Percentiles rank a stretch among this genome's conserved stretches.
These are phyloP conservation scores for Xylaria curta DNA, from an alignment of 495 filamentous ascomycete genomes.

Conservation along the genomic window DNA sequence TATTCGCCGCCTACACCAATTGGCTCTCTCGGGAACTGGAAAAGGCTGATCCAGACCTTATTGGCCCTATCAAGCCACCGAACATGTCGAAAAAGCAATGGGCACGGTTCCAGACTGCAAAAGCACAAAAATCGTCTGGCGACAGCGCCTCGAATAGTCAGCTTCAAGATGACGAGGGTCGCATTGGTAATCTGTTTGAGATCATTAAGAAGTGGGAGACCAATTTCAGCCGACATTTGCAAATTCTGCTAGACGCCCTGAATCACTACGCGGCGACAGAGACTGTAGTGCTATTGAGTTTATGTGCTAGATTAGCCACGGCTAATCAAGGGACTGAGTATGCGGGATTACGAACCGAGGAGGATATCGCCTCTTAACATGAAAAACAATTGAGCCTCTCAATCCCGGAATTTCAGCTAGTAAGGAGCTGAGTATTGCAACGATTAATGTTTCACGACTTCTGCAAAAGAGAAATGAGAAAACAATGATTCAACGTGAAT, in stretches of 20 bases:
- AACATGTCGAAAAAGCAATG: conserved; percentile 63
- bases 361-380: conserved; percentile 46
- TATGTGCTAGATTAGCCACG: conserved; percentile 79
- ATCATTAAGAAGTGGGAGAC: conserved; percentile 86
- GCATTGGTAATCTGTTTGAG: conserved; percentile 80
- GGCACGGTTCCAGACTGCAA: conserved; percentile 52
- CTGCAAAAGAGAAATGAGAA: neutral
- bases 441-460: conserved; percentile 4
- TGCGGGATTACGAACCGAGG: conserved; percentile 54
- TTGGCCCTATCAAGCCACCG: conserved; percentile 55
- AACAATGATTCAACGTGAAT: neutral
- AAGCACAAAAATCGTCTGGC: conserved; percentile 40
- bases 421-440: conserved; percentile 1
- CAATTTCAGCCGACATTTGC: conserved; percentile 88
- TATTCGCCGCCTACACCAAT: conserved; percentile 87
- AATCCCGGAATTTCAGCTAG: neutral
- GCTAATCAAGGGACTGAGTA: conserved; percentile 72
- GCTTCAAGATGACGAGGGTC: conserved; percentile 61
- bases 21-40: conserved; percentile 79
- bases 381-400: neutral
- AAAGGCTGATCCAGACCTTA: conserved; percentile 76
- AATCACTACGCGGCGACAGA: conserved; percentile 98
- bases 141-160: conserved; percentile 31
- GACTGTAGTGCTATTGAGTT: conserved; percentile 88
- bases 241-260: conserved; percentile 88